Percentiles rank a stretch among this genome's conserved stretches.
Evolutionary conservation across 768 basidiomycete genomes (phyloP).

Genomic region (Trichaptum fuscoviolaceum): DNA sequence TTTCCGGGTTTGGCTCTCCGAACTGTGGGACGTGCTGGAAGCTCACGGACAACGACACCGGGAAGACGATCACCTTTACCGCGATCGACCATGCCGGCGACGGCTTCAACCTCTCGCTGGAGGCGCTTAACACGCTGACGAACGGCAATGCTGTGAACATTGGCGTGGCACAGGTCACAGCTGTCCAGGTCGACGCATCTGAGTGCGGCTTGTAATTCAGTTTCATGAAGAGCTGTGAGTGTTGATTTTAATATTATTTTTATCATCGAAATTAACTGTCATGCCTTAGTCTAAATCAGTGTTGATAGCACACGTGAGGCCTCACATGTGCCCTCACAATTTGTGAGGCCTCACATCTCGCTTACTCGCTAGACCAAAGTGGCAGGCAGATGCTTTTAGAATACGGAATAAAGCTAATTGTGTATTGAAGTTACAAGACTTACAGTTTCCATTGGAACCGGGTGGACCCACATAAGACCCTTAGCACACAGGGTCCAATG

Average conservation of each 20-base stretch:
- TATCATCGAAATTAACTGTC: background rate
- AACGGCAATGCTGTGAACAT: constrained; percentile 38
- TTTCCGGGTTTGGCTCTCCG: constrained; percentile 25
- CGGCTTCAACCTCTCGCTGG: constrained; percentile 45
- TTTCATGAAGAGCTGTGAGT: background rate
- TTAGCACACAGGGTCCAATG: too few species aligned
- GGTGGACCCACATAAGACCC: too few species aligned
- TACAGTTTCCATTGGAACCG: too few species aligned
- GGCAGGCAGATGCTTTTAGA: too few species aligned
- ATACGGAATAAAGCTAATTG: too few species aligned
- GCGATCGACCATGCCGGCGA: constrained; percentile 24
- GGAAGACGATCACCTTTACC: constrained; percentile 16
- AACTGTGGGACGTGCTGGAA: constrained; percentile 27
- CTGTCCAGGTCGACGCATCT: constrained; percentile 38
- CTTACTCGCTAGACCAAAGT: too few species aligned
- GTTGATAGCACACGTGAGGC: too few species aligned
- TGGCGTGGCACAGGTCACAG: constrained; percentile 43
- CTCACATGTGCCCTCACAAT: too few species aligned
- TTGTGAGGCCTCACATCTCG: too few species aligned
- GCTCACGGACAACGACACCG: constrained; percentile 21
- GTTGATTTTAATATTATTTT: background rate
- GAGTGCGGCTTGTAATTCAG: constrained; percentile 41
- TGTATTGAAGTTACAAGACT: too few species aligned
- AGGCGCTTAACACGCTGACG: constrained; percentile 53
- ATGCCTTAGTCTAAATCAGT: background rate